Base-by-base conservation (phyloP, 2,329 filamentous ascomycete genomes). In the Calonectria hongkongensis region DNA sequence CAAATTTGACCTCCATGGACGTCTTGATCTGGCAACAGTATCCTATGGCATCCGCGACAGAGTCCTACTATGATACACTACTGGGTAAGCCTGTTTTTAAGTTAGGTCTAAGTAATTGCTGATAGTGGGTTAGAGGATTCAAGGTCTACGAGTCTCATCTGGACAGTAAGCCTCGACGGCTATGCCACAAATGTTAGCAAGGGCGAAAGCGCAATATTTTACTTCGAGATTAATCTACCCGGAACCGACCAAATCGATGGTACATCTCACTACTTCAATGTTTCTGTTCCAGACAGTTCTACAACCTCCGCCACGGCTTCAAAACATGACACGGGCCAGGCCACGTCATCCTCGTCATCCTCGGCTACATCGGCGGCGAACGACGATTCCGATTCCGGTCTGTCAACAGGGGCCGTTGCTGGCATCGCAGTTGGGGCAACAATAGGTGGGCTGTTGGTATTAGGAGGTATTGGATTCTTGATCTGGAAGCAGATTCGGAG, bases 361-460 rank as follows among this genome's bases (percentile, higher is more conserved):
- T n/a, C 41, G 2, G 21, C 28, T 18, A 28, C 30, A 6, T 30
- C 62, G 13, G 18, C 33, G 45, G 30, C 45, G 2, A 25, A 72
- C 13, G 56, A 65, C 6, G n/a, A 51, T 27, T 33, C 48, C 0
- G 62, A 66, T 15, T 48, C 48, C 1, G 63, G 73, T 0, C 47
- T 81, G 2, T 78, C 78, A 0, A 76, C 66, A 0, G 79, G 79
- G 1, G 79, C 79, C 0, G 73, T 79, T 2, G 79, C 76, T 5
- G 79, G 79, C 8, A 73, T 81, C 6, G 79, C 77, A 0, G 78
- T 80, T 5, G 79, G 76, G 4, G 73, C 79, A 0, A 76, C 77
- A 1, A 16, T 80, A 0, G 79, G 72, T 3, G 79, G 78, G 1
- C 30, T 80, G 1, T 1, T 62, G 8, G 2, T 76, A 5, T 72